These are phyloP conservation scores for Aspergillus sp. DNA, from an alignment of 2,329 filamentous ascomycete species.

Conservation along the genomic window DNA sequence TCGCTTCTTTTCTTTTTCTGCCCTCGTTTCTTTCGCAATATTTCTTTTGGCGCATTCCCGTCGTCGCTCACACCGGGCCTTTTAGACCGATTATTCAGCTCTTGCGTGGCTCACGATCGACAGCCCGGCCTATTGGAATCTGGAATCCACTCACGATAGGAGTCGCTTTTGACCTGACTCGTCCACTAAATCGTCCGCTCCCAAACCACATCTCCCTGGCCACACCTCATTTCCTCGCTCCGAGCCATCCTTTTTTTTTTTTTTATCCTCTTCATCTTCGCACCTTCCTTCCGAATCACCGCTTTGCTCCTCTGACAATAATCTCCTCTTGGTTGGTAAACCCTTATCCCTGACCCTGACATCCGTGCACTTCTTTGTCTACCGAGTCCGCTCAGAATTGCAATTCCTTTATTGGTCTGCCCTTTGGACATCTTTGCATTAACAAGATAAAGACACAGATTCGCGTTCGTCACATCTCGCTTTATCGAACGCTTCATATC, in stretches of 20 bases:
- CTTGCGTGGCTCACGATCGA: conserved; percentile 17
- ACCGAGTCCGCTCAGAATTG: neutral
- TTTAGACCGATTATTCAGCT: conserved; percentile 18
- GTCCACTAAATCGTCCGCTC: conserved; percentile 20
- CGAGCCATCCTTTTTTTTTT: neutral
- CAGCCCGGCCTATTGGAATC: conserved; percentile 17
- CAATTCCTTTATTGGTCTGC: neutral
- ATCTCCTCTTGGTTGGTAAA: neutral
- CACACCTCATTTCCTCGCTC: conserved; percentile 15
- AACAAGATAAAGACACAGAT: neutral
- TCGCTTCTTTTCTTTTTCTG: neutral
- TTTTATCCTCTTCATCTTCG: neutral
- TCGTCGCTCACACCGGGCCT: conserved; percentile 16
- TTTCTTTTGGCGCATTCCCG: neutral
- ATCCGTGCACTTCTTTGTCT: neutral
- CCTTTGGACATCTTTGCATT: neutral
- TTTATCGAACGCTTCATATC: neutral
- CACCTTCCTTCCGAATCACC: neutral
- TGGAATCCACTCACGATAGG: conserved; percentile 21
- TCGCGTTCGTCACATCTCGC: neutral
- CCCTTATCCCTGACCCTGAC: neutral
- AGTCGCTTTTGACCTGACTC: conserved; percentile 19
- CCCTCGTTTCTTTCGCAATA: conserved; percentile 1
- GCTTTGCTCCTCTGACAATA: neutral
- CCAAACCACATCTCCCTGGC: conserved; percentile 18